Conservation (phyloP, 306 rosid genomes). For the Citrullus mucosospermus region DNA sequence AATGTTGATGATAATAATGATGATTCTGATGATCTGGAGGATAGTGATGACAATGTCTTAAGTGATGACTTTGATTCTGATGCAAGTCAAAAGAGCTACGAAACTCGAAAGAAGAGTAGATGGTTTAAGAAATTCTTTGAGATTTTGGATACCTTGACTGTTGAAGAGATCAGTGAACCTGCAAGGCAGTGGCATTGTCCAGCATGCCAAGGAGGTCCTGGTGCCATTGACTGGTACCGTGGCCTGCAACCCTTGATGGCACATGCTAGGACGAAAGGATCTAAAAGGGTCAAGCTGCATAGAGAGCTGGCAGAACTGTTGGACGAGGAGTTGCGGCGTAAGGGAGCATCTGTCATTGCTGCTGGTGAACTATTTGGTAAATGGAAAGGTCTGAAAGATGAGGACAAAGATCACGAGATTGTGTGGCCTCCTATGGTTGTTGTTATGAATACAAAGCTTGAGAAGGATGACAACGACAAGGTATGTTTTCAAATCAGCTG, state of each 20-base stretch:
- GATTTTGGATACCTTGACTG: constrained; percentile 37
- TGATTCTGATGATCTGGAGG: constrained; percentile 27
- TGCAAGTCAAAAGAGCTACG: constrained; percentile 52
- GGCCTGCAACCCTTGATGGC: constrained; percentile 77
- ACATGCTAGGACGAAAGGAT: constrained; percentile 83
- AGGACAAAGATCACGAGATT: constrained; percentile 61
- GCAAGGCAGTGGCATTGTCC: constrained; percentile 90
- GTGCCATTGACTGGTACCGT: constrained; percentile 77
- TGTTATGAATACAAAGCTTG: constrained; percentile 63
- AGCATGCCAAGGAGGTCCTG: constrained; percentile 83
- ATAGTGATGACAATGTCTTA: constrained; percentile 51
- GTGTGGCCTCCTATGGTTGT: constrained; percentile 90
- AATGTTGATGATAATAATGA: constrained; percentile 16
- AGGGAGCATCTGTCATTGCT: constrained; percentile 54
- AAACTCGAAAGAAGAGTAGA: constrained; percentile 39
- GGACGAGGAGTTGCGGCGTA: constrained; percentile 65
- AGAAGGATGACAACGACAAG: constrained; percentile 56
- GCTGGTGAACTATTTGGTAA: constrained; percentile 66
- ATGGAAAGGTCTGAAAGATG: constrained; percentile 64
- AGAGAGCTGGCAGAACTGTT: constrained; percentile 55
- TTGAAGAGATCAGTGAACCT: constrained; percentile 39
- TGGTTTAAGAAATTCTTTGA: constrained; percentile 53
- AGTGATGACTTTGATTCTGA: constrained; percentile 66
- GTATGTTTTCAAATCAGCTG: constrained; percentile 19
- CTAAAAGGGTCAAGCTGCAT: constrained; percentile 58